phyloP scores from a whole-genome alignment of 1,284 basidiomycete species.

The Coniophora puteana region DNA sequence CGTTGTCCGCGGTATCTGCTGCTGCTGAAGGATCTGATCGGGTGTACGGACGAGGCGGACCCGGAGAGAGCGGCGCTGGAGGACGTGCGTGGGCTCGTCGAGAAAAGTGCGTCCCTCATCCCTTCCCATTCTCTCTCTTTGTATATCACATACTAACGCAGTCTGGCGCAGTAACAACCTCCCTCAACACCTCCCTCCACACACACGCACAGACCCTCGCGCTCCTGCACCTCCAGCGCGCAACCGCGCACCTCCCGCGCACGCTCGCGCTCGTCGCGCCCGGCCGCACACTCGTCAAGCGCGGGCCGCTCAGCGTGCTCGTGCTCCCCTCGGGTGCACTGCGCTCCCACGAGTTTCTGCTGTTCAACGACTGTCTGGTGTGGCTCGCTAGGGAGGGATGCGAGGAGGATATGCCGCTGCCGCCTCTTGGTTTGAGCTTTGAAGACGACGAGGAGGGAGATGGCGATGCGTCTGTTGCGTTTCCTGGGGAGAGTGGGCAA shows the following conservation, averaged over 20 bases:
- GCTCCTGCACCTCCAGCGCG: constrained; percentile 72
- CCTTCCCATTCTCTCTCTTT: background rate
- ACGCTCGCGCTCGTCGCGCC: constrained; percentile 69
- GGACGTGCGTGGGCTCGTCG: constrained; percentile 61
- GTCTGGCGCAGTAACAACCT: constrained; percentile 57
- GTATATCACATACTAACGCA: constrained; percentile 1
- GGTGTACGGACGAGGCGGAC: constrained; percentile 58
- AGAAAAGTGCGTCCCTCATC: constrained; percentile 54
- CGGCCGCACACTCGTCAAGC: constrained; percentile 72
- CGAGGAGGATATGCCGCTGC: constrained; percentile 1
- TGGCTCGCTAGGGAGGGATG: constrained; percentile 63
- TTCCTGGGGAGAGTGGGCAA: too few species aligned
- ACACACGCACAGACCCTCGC: constrained; percentile 72
- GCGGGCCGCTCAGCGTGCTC: constrained; percentile 58
- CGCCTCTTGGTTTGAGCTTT: too few species aligned
- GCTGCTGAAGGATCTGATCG: constrained; percentile 74
- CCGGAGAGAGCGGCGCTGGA: constrained; percentile 60
- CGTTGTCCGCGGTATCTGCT: constrained; percentile 83
- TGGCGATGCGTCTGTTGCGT: too few species aligned
- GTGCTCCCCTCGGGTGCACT: constrained; percentile 41
- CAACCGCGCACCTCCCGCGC: constrained; percentile 63
- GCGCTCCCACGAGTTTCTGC: constrained; percentile 64
- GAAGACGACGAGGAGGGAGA: too few species aligned
- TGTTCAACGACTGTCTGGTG: constrained; percentile 79
- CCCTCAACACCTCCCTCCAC: constrained; percentile 75